Conservation (phyloP, 352 stramenopile genomes). For the Plasmopara viticola region DNA sequence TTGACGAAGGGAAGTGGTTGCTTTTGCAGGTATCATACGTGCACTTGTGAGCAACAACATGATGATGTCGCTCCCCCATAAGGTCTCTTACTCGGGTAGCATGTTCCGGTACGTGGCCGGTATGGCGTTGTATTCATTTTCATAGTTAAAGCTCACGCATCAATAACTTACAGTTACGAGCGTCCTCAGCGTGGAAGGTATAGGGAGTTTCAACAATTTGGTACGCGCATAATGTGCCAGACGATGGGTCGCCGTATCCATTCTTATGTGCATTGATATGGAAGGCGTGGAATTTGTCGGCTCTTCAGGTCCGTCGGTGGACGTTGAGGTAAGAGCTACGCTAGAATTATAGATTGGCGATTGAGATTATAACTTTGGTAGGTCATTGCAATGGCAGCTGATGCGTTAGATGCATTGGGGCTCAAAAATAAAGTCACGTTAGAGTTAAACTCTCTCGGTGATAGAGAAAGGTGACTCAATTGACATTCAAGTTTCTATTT, state of each 20-base stretch:
- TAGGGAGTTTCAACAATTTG: constrained; percentile 86
- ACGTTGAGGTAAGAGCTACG: constrained; percentile 50
- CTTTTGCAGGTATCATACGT: constrained; percentile 53
- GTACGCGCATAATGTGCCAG: constrained; percentile 18
- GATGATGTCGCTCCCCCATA: constrained; percentile 64
- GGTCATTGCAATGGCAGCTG: constrained; percentile 74
- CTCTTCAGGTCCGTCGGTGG: constrained; percentile 64
- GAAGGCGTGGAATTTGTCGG: constrained; percentile 77
- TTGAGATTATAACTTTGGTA: constrained; percentile 9
- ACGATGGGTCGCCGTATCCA: neutral
- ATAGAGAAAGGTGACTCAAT: constrained; percentile 55
- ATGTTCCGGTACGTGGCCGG: constrained; percentile 69
- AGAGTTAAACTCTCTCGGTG: constrained; percentile 80
- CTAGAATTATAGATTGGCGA: constrained; percentile 1
- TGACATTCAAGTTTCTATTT: neutral
- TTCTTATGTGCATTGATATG: constrained; percentile 4
- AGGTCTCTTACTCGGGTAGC: constrained; percentile 77
- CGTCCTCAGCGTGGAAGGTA: constrained; percentile 81
- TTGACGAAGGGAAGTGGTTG: too few species aligned
- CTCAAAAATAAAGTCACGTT: constrained; percentile 57
- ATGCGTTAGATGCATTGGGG: constrained; percentile 46
- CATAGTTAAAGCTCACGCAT: neutral
- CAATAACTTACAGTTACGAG: constrained; percentile 53
- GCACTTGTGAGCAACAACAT: constrained; percentile 76
- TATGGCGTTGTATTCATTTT: neutral